Evolutionary conservation across 73 alveolate genomes (phyloP), one percentile per base, ranked within the genome.

Genomic region (Uronychia setigera): DNA sequence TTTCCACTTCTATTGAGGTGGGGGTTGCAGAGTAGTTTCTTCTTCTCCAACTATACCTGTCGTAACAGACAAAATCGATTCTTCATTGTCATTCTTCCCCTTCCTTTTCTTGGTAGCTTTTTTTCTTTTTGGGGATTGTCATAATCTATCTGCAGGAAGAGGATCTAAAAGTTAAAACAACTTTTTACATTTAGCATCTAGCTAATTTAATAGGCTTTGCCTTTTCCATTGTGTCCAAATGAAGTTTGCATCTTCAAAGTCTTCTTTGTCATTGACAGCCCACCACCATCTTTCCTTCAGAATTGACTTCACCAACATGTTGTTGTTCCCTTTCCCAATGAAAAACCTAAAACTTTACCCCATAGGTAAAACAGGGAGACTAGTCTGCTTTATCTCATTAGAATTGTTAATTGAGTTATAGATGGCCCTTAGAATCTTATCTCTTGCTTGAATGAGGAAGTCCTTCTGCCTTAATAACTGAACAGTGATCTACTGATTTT

Each of bases 191-290:
- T 46, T 46, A 11, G 67, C 67, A 11, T 46, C 67, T 19, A 84
- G 58, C 29, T 34, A 14, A 77, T 77, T 79, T 0, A 30, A 0
- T 31, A 84, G 46, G 74, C 80, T 83, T 11, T 83, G 77, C 30
- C 76, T 83, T 5, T 29, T n/a, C 91, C 91, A 83, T 83, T 83
- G 77, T 26, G 91, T 83, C 91, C 91, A 83, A 1, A 83, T 76
- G 29, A 83, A 83, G 32, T 76, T 46, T 33, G 79, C 1, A 13
- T 83, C 91, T 26, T 31, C 60, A 34, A 83, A 83, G 1, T 29
- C 34, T 30, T 83, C 91, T 46, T 76, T 83, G 26, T 83, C 91
- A 34, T 25, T 33, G 35, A 13, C 28, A n/a, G 28, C 32, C 91
- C 91, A 83, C 91, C 91, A 83, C 34, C 28, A 32, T 76, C 91